Base-by-base conservation (phyloP, 2,329 filamentous ascomycete genomes). In the Septoria linicola region DNA sequence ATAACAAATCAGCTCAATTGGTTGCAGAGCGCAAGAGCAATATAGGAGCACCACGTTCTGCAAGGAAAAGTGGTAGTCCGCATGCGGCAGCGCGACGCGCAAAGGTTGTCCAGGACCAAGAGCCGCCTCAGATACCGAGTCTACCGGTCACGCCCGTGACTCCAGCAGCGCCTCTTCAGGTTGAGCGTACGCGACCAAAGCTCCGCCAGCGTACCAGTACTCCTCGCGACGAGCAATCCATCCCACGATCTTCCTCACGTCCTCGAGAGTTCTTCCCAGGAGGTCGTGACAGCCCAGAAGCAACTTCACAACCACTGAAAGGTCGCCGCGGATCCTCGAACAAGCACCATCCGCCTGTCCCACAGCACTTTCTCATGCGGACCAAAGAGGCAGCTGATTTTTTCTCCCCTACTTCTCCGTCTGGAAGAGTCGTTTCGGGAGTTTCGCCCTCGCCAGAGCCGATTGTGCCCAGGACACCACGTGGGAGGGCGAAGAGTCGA, bases 201-300 rank as follows among this genome's bases (percentile, higher is more conserved):
- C 19, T 41, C 14, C 31, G 49, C n/a, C 46, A 34, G 23, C 41
- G 52, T 16, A 64, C 61, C 3, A 63, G 59, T 49, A 55, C 51
- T 27, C 62, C 63, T 10, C 55, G 57, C 4, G 63, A 59, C 3
- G 59, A 59, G 11, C 55, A 52, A 2, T 65, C 62, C 2, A 58
- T 62, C 17, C 60, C 63, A 17, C 49, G 62, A 43, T 57, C 55
- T 14, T 35, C 52, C 55, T 48, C 58, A 30, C 27, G 60, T 50
- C 51, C 58, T 44, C 10, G 55, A 36, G 39, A 44, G 6, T 49
- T 53, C 27, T 47, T 49, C 40, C 44, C 46, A 10, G 62, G 57
- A 13, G 53, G 42, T 47, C 47, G 59, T 25, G 51, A 57, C 32
- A 57, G 49, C 30, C 53, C 55, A 14, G 53, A 60, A 14, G 55